These are phyloP conservation scores for Coemansia sp. DNA, from an alignment of 192 early-diverging fungal species.

Conservation along the genomic window DNA sequence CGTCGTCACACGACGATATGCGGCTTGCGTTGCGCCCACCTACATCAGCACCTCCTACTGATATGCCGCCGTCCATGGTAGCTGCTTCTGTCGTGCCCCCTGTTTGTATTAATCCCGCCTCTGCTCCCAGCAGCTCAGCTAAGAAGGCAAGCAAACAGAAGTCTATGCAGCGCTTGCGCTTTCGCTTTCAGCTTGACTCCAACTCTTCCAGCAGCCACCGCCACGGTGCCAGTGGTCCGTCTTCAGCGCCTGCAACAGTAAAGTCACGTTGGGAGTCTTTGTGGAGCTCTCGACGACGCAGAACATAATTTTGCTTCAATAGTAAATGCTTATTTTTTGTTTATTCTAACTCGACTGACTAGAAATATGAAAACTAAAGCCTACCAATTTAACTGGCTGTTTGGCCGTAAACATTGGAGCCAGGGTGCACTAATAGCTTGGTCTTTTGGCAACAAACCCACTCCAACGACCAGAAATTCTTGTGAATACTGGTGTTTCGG, in stretches of 20 bases:
- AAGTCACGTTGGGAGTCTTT: conserved; percentile 43
- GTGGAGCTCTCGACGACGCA: conserved; percentile 45
- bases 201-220: background rate
- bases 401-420: too few relatives aligned
- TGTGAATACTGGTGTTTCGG: too few relatives aligned
- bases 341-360: background rate
- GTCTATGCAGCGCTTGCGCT: conserved; percentile 43
- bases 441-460: too few relatives aligned
- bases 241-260: conserved; percentile 3
- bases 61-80: background rate
- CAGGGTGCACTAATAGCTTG: too few relatives aligned
- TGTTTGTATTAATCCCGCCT: background rate
- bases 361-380: too few relatives aligned
- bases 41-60: background rate
- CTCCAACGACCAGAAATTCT: too few relatives aligned
- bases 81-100: background rate
- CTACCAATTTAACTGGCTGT: too few relatives aligned
- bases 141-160: conserved; percentile 38
- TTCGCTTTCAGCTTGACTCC: conserved; percentile 27
- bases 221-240: background rate
- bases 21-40: conserved; percentile 8
- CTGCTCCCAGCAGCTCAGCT: background rate
- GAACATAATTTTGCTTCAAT: background rate
- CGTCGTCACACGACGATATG: conserved; percentile 18
- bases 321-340: conserved; percentile 1